Percentiles rank a stretch among this genome's conserved stretches.
Conservation (phyloP, 352 stramenopile species). For the Phytophthora tubulina region DNA sequence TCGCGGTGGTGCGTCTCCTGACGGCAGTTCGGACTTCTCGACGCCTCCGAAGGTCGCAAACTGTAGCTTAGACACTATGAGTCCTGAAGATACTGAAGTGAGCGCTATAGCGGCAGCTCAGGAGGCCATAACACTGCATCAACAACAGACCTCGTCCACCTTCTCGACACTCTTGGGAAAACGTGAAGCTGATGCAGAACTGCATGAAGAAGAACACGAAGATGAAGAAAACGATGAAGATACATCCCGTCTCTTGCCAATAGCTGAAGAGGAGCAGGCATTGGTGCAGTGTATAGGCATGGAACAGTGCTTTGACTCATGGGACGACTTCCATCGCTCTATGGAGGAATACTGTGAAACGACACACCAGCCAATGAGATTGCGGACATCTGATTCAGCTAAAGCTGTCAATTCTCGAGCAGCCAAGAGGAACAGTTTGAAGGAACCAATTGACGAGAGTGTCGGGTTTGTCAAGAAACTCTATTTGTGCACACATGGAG, state of each 20-base stretch:
- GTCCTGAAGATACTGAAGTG: slow-evolving; percentile 6
- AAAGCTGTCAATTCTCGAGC: slow-evolving; percentile 82
- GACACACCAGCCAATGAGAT: slow-evolving; percentile 82
- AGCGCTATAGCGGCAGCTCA: slow-evolving; percentile 7
- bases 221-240: slow-evolving; percentile 65
- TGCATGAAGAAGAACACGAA: slow-evolving; percentile 64
- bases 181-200: slow-evolving; percentile 66
- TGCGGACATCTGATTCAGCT: slow-evolving; percentile 84
- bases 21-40: slow-evolving; percentile 29
- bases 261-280: slow-evolving; percentile 67
- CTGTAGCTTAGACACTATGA: slow-evolving; percentile 5
- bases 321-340: slow-evolving; percentile 83
- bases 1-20: slow-evolving; percentile 29
- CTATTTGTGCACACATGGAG: slow-evolving; percentile 85
- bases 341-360: slow-evolving; percentile 84
- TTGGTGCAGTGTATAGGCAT: slow-evolving; percentile 77
- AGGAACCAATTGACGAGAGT: slow-evolving; percentile 88
- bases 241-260: slow-evolving; percentile 54
- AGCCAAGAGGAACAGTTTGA: slow-evolving; percentile 86
- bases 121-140: slow-evolving; percentile 33
- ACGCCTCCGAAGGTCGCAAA: slow-evolving; percentile 29
- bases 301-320: slow-evolving; percentile 84
- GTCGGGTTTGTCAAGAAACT: slow-evolving; percentile 89
- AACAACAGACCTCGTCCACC: slow-evolving; percentile 36
- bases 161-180: slow-evolving; percentile 71